Conservation (phyloP, 2,329 filamentous ascomycete genomes). For the Aspergillus fructus region DNA sequence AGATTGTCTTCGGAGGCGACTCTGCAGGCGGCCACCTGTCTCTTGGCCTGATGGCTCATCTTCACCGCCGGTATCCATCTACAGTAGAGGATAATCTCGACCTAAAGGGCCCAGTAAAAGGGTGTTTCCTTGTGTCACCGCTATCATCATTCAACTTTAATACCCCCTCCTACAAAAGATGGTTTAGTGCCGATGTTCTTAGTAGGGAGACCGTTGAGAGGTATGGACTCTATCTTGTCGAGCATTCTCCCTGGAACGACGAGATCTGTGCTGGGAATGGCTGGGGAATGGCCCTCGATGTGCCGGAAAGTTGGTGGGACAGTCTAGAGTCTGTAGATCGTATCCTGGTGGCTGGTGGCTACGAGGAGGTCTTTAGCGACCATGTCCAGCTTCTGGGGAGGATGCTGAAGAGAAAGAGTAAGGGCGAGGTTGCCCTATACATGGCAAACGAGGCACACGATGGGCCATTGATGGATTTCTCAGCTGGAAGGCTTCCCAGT, state of each 20-base stretch:
- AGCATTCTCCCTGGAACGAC: constrained; percentile 19
- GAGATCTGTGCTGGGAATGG: constrained; percentile 19
- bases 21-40: constrained; percentile 25
- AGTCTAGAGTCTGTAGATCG: constrained; percentile 11
- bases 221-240: constrained; percentile 17
- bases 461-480: constrained; percentile 24
- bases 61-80: not conserved
- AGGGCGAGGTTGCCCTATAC: constrained; percentile 7
- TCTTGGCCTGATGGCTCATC: constrained; percentile 11
- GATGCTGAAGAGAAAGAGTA: constrained; percentile 5
- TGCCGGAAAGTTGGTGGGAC: constrained; percentile 22
- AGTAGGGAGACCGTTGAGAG: constrained; percentile 5
- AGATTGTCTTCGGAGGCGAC: constrained; percentile 23
- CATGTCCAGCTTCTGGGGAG: constrained; percentile 17
- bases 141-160: constrained; percentile 16
- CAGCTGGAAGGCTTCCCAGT: constrained; percentile 6
- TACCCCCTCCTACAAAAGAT: constrained; percentile 12
- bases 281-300: constrained; percentile 27
- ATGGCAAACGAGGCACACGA: constrained; percentile 24
- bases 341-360: constrained; percentile 19
- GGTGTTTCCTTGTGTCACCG: constrained; percentile 22
- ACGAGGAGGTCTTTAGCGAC: constrained; percentile 24
- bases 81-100: not conserved
- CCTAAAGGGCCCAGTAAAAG: not conserved
- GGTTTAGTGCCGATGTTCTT: constrained; percentile 17